Percentiles rank a stretch among this genome's conserved stretches.
Evolutionary conservation across 2,329 filamentous ascomycete species (phyloP).

Genomic region (Colletotrichum ledebouriae): DNA sequence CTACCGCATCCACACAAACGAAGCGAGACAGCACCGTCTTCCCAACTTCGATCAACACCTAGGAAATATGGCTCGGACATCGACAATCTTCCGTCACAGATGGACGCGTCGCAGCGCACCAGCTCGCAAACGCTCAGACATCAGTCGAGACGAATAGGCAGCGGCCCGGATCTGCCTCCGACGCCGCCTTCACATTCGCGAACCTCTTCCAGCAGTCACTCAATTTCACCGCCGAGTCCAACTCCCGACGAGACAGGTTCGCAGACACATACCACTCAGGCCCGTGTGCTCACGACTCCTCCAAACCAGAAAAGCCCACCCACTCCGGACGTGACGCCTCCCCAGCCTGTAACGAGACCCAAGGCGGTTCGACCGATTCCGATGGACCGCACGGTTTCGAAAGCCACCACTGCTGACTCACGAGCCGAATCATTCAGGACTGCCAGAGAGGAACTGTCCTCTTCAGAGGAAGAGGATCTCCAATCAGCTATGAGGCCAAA

Average conservation of each 20-base stretch:
- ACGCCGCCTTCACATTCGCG: slow-evolving; percentile 73
- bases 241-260: slow-evolving; percentile 53
- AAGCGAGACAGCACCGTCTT: slow-evolving; percentile 31
- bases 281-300: slow-evolving; percentile 67
- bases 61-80: slow-evolving; percentile 42
- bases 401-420: slow-evolving; percentile 70
- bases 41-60: slow-evolving; percentile 39
- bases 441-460: slow-evolving; percentile 73
- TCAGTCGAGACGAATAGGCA: slow-evolving; percentile 57
- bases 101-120: slow-evolving; percentile 51
- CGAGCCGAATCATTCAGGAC: slow-evolving; percentile 79
- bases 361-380: slow-evolving; percentile 61
- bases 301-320: slow-evolving; percentile 76
- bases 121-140: slow-evolving; percentile 58
- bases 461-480: slow-evolving; percentile 71
- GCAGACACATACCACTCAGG: slow-evolving; percentile 56
- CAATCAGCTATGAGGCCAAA: slow-evolving; percentile 57
- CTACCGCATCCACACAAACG: slow-evolving; percentile 53
- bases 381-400: slow-evolving; percentile 64
- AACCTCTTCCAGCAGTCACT: slow-evolving; percentile 66
- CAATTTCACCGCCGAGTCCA: slow-evolving; percentile 58
- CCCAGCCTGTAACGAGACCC: slow-evolving; percentile 62
- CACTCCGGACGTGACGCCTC: slow-evolving; percentile 82
- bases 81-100: slow-evolving; percentile 42
- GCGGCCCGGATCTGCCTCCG: slow-evolving; percentile 68